A percentile compares a stretch with the other conserved stretches of the same genome.
Conservation (phyloP, 768 basidiomycete genomes). For the Suillus subaureus region DNA sequence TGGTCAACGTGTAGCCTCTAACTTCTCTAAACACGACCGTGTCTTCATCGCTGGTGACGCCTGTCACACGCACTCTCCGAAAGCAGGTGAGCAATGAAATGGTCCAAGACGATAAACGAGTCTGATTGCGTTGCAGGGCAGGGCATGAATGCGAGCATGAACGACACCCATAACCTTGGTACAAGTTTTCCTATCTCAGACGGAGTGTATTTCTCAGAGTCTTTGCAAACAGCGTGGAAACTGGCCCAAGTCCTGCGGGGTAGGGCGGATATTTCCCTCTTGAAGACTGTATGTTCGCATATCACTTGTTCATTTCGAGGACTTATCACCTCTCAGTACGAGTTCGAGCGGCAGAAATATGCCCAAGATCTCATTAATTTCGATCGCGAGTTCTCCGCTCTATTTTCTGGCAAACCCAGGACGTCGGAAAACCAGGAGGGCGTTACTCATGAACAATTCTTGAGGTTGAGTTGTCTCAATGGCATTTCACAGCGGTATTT, state of each 20-base stretch:
- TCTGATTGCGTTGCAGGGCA: conserved; percentile 47
- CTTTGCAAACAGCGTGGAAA: conserved; percentile 43
- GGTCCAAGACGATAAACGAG: not conserved
- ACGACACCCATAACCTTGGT: conserved; percentile 73
- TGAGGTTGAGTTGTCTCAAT: conserved; percentile 26
- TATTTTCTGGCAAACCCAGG: conserved; percentile 71
- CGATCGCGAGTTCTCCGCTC: conserved; percentile 61
- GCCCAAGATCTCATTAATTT: conserved; percentile 75
- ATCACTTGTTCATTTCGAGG: not conserved
- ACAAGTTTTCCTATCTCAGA: conserved; percentile 4
- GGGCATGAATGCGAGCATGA: conserved; percentile 80
- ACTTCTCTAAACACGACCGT: conserved; percentile 59
- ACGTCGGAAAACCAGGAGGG: conserved; percentile 43
- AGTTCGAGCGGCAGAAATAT: conserved; percentile 64
- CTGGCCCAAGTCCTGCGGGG: conserved; percentile 47
- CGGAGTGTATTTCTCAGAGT: not conserved
- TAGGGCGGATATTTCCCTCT: conserved; percentile 38
- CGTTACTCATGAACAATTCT: conserved; percentile 37
- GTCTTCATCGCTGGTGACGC: conserved; percentile 81
- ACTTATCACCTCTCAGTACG: conserved; percentile 50
- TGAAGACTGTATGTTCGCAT: conserved; percentile 41
- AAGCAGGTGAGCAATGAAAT: conserved; percentile 47
- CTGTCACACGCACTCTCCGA: conserved; percentile 69
- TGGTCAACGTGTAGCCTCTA: conserved; percentile 73
- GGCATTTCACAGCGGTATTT: conserved; percentile 1